Evolutionary conservation across 768 basidiomycete genomes (phyloP).

Genomic region (Amanita molliuscula): DNA sequence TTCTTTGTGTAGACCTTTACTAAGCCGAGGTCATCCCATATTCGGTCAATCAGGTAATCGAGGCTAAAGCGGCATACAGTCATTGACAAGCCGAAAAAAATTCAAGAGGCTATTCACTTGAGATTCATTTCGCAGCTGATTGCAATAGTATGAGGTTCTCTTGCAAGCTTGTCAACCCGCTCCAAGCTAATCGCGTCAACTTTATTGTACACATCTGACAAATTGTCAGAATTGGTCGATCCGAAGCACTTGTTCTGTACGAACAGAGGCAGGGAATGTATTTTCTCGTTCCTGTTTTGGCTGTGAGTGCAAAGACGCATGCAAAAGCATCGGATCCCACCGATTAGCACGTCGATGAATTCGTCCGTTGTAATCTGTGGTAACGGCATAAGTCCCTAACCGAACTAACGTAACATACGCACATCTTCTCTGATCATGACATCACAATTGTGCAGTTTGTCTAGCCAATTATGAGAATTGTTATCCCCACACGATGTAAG

Average conservation of each 20-base stretch:
- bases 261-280: conserved; percentile 88
- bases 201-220: conserved; percentile 89
- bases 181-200: conserved; percentile 83
- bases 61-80: conserved; percentile 33
- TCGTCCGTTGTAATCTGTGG: conserved; percentile 86
- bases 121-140: conserved; percentile 94
- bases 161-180: conserved; percentile 73
- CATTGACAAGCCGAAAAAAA: conserved; percentile 5
- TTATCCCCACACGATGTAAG: not conserved
- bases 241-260: conserved; percentile 15
- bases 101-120: conserved; percentile 41
- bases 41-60: conserved; percentile 62
- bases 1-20: conserved; percentile 97
- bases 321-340: conserved; percentile 23
- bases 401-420: conserved; percentile 14
- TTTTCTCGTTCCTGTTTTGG: conserved; percentile 71
- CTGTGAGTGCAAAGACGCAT: not conserved
- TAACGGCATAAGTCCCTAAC: conserved; percentile 4
- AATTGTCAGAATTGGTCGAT: not conserved
- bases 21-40: conserved; percentile 72
- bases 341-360: conserved; percentile 97
- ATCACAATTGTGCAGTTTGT: conserved; percentile 90
- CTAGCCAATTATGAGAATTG: conserved; percentile 22
- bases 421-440: conserved; percentile 99
- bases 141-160: conserved; percentile 78